Conservation (phyloP, 2,329 filamentous ascomycete genomes). For the Fusarium devonianum region DNA sequence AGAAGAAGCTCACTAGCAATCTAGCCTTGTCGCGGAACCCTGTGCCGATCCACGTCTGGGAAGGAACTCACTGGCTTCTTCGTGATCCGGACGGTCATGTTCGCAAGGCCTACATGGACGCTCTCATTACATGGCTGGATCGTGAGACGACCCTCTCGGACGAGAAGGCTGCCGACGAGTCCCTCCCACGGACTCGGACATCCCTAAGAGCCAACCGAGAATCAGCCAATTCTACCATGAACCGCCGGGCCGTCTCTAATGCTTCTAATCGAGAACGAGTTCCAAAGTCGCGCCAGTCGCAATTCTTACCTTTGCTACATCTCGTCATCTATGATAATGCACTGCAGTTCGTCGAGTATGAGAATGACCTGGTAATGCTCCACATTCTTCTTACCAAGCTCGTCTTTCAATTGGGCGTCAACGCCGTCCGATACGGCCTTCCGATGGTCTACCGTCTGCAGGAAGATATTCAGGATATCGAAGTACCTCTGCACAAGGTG, state of each 20-base stretch:
- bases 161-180: slow-evolving; percentile 66
- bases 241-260: slow-evolving; percentile 72
- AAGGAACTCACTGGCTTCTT: slow-evolving; percentile 93
- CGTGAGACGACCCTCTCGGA: slow-evolving; percentile 77
- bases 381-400: slow-evolving; percentile 79
- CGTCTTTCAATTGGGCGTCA: slow-evolving; percentile 80
- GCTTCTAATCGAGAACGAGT: slow-evolving; percentile 68
- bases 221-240: slow-evolving; percentile 47
- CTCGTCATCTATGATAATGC: slow-evolving; percentile 90
- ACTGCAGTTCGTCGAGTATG: slow-evolving; percentile 73
- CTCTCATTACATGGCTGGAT: slow-evolving; percentile 82
- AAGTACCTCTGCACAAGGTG: slow-evolving; percentile 74
- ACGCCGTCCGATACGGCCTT: slow-evolving; percentile 78
- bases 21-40: slow-evolving; percentile 73
- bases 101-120: slow-evolving; percentile 84
- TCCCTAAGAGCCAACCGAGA: slow-evolving; percentile 53
- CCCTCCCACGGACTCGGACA: slow-evolving; percentile 54
- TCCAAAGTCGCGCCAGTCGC: slow-evolving; percentile 60
- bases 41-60: slow-evolving; percentile 86
- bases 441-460: slow-evolving; percentile 91
- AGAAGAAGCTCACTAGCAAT: slow-evolving; percentile 64
- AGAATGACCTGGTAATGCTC: slow-evolving; percentile 77
- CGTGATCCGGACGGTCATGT: slow-evolving; percentile 80
- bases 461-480: slow-evolving; percentile 76
- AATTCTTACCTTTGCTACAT: slow-evolving; percentile 83